Evolutionary conservation across 192 early-diverging fungal species (phyloP), one percentile per base, ranked within the genome.

Genomic region (Chytriomyces confervae): DNA sequence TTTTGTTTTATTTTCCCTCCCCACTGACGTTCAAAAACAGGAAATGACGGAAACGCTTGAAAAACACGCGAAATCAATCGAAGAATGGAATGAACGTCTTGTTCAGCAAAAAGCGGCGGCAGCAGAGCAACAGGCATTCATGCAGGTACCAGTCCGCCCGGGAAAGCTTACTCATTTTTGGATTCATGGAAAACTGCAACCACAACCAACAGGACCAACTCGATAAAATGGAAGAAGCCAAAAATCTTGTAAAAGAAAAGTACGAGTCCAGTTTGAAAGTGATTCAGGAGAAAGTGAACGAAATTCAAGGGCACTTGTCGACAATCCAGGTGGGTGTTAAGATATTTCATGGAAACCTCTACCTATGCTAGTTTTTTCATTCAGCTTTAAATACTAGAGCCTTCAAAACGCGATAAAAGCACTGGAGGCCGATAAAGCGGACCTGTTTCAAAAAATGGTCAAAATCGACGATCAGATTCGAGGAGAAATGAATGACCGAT

Each of bases 401-500:
- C 48, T 77, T 5, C 27, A 75, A 43, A 53, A 76, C 36, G 79
- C 77, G 0, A 77, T 83, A 36, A 77, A 79, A 50, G 62, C n/a
- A 4, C 77, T 88, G 6, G 87, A 88, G 66, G 74, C 77, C 0
- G 87, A 88, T 72, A 83, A 84, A 64, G 85, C 87, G 10, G 85
- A 88, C 61, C 47, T 88, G 72, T 87, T 81, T 57, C 87, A 88
- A 62, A 87, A 85, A 69, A 88, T 88, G 85, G 77, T 85, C 44
- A 60, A 72, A 44, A 80, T 84, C 46, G 87, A 88, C 47, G 80
- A 86, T 49, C 76, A 81, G 49, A 84, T 84, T 44, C 75, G 85
- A 16, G 75, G 29, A 11, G 87, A 88, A 67, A 79, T 87, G 82
- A 67, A 72, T 29, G 80, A 81, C 5, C 64, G 77, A n/a, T 82